Base-by-base conservation (phyloP, 768 basidiomycete genomes). In the Cubamyces sp. region DNA sequence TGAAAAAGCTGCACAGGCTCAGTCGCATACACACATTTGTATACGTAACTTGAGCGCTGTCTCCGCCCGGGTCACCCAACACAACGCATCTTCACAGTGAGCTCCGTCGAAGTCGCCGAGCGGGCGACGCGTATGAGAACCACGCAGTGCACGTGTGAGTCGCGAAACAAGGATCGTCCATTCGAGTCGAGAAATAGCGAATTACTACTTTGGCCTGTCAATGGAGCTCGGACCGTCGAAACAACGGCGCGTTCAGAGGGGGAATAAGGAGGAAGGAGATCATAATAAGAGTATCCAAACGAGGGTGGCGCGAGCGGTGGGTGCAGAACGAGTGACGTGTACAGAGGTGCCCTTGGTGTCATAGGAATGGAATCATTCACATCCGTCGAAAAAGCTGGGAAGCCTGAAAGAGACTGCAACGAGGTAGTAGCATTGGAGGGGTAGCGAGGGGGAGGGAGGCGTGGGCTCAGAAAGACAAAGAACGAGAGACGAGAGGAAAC, bases 201-300 rank as follows among this genome's bases (percentile, higher is more conserved):
- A 56, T 64, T 60, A 25, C 34, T 61, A 61, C 47, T 43, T 49
- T 52, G 34, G 34, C 34, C 34, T 34, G 34, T 34, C 34, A 34
- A 34, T 34, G 34, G 34, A 34, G 9, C 34, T 5, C 34, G 34
- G 34, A 11, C 9, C 34, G 34, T 40, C n/a, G n/a, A 30, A 51
- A 63, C 42, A 54, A 45, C 48, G 39, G 16, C 34, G 21, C n/a
- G 51, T 18, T 28, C 43, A 52, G 52, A 54, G 45, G 25, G 59
- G 34, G 54, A 54, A 57, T 46, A 30, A 61, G 55, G 60, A 65
- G 53, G 7, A 49, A 56, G n/a, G 51, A 26, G 49, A 47, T 7
- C 23, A 19, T 52, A 51, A 60, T 65, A 56, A 45, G 54, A 61
- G 37, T 62, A 66, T 62, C 60, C 63, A 66, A 66, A 66, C 57